Base-by-base conservation (phyloP, 1,284 basidiomycete genomes). In the Macrocystidia cucumis region DNA sequence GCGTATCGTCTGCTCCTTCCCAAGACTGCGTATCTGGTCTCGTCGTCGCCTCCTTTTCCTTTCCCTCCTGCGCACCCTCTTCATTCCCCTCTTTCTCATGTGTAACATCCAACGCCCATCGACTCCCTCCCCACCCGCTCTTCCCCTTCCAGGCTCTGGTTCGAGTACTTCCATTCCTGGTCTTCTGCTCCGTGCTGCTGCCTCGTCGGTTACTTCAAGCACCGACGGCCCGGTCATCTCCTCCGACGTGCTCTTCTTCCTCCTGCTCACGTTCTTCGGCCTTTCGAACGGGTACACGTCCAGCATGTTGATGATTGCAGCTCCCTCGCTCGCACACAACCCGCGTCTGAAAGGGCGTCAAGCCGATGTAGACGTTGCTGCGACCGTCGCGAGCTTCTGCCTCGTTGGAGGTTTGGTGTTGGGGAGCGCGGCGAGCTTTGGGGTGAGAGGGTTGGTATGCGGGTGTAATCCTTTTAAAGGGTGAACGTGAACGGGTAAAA, bases 351-450 rank as follows among this genome's bases (percentile, higher is more conserved):
- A 68, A 44, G 74, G 78, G 3, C 61, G 69, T 45, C 69, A 56
- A 48, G 76, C 85, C 36, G 85, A 92, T 48, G 79, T 90, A 20
- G 89, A 91, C 47, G 68, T 86, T 13, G 88, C 88, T 3, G 88
- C 87, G 3, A 85, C 83, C 0, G 67, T 93, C 6, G 78, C 78
- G 1, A 79, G 73, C 41, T 91, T 91, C 57, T 87, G 73, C 43
- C 56, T 91, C 11, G 80, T 89, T 1, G 77, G 75, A 3, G 90
- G 90, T 2, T 62, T 93, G 34, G 75, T 74, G 2, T 37, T 75
- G 0, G 90, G 90, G 0, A 88, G 87, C 51, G 54, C 84, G 29
- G 66, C 69, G 26, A 91, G 87, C 52, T 92, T 92, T 52, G 82
- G 65, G 2, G 84, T 91, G 9, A 69, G 77, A 44, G 72, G 67